These are phyloP conservation scores for Oryza meridionalis DNA, from an alignment of 176 grass and related monocot species.

Conservation along the genomic window DNA sequence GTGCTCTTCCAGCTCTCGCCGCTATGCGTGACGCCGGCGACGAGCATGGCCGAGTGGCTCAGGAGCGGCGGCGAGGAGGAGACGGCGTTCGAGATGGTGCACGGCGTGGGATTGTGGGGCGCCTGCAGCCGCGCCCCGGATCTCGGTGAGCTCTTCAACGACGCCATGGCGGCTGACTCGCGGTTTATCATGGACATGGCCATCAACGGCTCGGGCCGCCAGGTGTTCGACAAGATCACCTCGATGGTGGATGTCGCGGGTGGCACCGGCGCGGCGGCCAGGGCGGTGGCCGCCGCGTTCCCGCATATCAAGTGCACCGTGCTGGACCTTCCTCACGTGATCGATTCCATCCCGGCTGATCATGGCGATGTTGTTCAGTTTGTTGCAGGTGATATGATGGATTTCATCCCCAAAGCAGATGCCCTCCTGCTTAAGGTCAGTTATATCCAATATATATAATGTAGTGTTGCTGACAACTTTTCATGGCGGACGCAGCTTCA, in stretches of 20 bases:
- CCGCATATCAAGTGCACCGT: conserved; percentile 47
- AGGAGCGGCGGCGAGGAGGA: too few relatives aligned
- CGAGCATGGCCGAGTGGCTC: background rate
- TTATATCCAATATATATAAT: too few relatives aligned
- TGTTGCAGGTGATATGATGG: conserved; percentile 36
- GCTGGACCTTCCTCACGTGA: conserved; percentile 52
- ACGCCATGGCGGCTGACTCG: conserved; percentile 26
- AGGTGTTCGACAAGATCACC: conserved; percentile 11
- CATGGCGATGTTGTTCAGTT: background rate
- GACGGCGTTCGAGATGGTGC: background rate
- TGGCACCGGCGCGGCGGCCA: conserved; percentile 12
- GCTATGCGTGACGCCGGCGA: background rate
- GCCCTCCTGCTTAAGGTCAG: conserved; percentile 59
- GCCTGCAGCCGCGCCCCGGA: background rate
- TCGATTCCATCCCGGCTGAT: background rate
- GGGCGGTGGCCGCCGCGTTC: conserved; percentile 35
- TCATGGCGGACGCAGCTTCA: too few relatives aligned
- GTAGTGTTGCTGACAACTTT: too few relatives aligned
- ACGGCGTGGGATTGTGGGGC: background rate
- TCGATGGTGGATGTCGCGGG: conserved; percentile 57
- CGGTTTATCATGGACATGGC: conserved; percentile 20
- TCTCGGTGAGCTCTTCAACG: conserved; percentile 29
- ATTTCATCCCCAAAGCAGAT: conserved; percentile 28
- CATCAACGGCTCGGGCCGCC: background rate
- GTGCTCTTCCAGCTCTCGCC: background rate